Base-by-base conservation (phyloP, 306 rosid genomes). In the Hippophae tibetana region DNA sequence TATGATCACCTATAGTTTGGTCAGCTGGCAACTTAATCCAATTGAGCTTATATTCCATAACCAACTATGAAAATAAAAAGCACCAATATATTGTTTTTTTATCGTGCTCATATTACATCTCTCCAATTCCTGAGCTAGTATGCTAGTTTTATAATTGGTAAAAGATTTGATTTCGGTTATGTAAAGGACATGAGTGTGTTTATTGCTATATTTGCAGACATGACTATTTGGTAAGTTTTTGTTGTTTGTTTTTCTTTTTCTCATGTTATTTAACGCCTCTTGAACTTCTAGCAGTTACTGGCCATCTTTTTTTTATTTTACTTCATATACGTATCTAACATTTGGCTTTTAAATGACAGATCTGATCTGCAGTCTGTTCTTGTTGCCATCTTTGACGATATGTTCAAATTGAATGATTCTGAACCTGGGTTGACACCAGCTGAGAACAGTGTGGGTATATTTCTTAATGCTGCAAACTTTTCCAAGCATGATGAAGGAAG, bases 311-410 rank as follows among this genome's bases (percentile, higher is more conserved):
- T 54, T 48, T 52, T 54, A 41, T 69, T 61, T 23, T 73, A 43
- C 50, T 23, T 71, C 45, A 14, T 58, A 54, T 70, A 65, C 73
- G 74, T 45, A 57, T 57, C 67, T 57, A 69, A 74, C 49, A 27
- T 52, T 76, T 31, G 43, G 70, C 44, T 58, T 57, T 69, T 43
- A 38, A 48, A 74, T 76, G 83, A 58, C 86, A 92, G 98, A 89
- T 79, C 86, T 51, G 96, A 89, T 70, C 72, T 89, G 83, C 84
- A 89, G 70, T 68, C 82, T 42, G 85, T 78, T 78, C 61, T 89
- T 68, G 57, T 41, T 56, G 72, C 79, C 56, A 79, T 87, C 61
- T 72, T 78, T 65, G 74, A 78, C 10, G 46, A 52, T 70, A 56
- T 80, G 69, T 83, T 85, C 63, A 63, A 68, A 61, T 31, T 8